These are phyloP conservation scores for Hypoxylon sp. DNA, from an alignment of 2,329 filamentous ascomycete genomes.

Conservation along the genomic window DNA sequence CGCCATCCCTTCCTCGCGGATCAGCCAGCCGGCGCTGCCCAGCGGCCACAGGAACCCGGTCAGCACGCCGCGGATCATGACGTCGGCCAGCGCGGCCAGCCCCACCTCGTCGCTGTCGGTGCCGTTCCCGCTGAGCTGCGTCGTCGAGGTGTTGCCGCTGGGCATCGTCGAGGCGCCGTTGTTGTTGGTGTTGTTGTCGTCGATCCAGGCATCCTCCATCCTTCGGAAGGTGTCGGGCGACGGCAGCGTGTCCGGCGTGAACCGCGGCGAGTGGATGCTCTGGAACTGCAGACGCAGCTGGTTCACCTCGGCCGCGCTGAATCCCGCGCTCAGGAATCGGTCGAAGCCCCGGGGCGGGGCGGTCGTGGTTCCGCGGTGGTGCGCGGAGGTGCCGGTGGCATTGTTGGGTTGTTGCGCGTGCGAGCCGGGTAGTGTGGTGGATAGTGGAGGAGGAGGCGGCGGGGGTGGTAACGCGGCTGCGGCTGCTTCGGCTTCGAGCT, in stretches of 20 bases:
- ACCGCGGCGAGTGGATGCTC: slow-evolving; percentile 80
- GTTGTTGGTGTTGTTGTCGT: slow-evolving; percentile 81
- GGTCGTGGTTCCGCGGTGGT: slow-evolving; percentile 42
- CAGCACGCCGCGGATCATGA: slow-evolving; percentile 86
- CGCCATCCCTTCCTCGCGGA: slow-evolving; percentile 88
- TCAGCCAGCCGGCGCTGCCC: slow-evolving; percentile 83
- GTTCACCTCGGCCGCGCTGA: slow-evolving; percentile 83
- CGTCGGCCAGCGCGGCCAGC: slow-evolving; percentile 72
- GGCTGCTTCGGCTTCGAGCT: slow-evolving; percentile 74
- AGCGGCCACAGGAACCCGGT: slow-evolving; percentile 96
- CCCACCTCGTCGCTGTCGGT: slow-evolving; percentile 58
- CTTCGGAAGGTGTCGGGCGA: slow-evolving; percentile 76
- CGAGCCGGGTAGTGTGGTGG: slow-evolving; percentile 9
- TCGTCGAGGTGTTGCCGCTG: slow-evolving; percentile 33
- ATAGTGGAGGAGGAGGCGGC: slow-evolving; percentile 17
- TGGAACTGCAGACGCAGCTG: slow-evolving; percentile 88
- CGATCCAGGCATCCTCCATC: slow-evolving; percentile 92
- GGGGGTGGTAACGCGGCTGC: slow-evolving; percentile 51
- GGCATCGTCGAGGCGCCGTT: slow-evolving; percentile 50
- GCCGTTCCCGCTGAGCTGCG: slow-evolving; percentile 41
- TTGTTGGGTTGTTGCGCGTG: slow-evolving; percentile 3
- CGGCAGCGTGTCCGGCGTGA: slow-evolving; percentile 90
- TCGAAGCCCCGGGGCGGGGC: slow-evolving; percentile 83
- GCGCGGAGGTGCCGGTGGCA: slow-evolving; percentile 20
- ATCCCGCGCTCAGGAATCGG: slow-evolving; percentile 80